Percentiles rank a stretch among this genome's conserved stretches.
Evolutionary conservation across 352 stramenopile genomes (phyloP).

Genomic region (Vaucheria bursata): DNA sequence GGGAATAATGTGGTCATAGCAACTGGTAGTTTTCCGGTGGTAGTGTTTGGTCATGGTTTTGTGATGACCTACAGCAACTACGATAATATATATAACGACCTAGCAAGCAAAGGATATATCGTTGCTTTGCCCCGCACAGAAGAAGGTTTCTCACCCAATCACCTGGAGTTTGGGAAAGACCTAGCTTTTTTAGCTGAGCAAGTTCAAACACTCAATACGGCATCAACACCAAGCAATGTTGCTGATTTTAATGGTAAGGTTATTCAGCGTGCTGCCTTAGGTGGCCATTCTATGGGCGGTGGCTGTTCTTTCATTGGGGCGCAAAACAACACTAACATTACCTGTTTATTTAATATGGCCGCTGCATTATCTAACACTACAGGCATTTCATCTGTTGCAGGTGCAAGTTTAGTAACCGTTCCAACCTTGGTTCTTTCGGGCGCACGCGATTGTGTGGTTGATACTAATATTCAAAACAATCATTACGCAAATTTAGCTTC

Average conservation of each 20-base stretch:
- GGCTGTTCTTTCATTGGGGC: neutral
- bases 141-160: neutral
- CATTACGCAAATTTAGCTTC: neutral
- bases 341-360: neutral
- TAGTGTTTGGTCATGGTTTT: constrained; percentile 1
- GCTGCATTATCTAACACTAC: neutral
- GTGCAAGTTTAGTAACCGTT: neutral
- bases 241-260: neutral
- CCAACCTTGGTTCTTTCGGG: neutral
- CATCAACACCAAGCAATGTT: neutral
- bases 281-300: neutral
- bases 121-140: neutral
- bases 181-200: neutral
- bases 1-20: neutral
- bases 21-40: neutral
- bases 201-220: neutral
- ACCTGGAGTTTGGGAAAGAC: neutral
- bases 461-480: constrained; percentile 2
- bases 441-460: neutral
- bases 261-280: neutral
- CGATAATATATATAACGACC: neutral
- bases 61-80: neutral
- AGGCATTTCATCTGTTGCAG: neutral
- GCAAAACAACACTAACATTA: neutral
- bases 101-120: neutral